phyloP scores from a whole-genome alignment of 2,329 filamentous ascomycete species.

The Oidium heveae region DNA sequence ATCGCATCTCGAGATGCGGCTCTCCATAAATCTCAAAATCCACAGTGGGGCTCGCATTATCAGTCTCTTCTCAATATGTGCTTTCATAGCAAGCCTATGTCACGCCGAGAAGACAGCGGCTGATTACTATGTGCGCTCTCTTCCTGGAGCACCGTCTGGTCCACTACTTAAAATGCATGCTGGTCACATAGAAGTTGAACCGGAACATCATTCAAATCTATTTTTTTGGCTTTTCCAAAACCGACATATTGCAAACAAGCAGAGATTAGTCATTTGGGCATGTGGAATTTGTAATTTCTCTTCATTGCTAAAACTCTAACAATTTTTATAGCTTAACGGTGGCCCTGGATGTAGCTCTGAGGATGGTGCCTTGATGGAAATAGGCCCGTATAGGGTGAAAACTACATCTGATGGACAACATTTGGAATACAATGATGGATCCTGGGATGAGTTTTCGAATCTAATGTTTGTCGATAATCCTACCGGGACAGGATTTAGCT shows the following conservation, averaged over 20 bases:
- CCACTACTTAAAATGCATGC: constrained; percentile 89
- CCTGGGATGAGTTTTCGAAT: constrained; percentile 96
- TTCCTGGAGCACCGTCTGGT: constrained; percentile 62
- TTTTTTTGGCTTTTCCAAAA: constrained; percentile 99
- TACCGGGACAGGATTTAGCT: constrained; percentile 89
- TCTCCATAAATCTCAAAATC: neutral
- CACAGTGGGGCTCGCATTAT: neutral
- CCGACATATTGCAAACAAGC: constrained; percentile 73
- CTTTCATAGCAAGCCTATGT: neutral
- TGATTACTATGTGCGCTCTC: constrained; percentile 69
- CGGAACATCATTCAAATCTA: constrained; percentile 68
- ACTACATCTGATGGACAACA: constrained; percentile 29
- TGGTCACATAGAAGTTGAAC: constrained; percentile 84
- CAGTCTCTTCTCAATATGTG: neutral
- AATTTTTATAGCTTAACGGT: constrained; percentile 31
- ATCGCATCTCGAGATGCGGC: constrained; percentile 9
- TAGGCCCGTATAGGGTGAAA: constrained; percentile 75
- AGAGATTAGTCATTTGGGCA: constrained; percentile 50
- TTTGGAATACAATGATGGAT: constrained; percentile 67
- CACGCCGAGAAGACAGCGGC: constrained; percentile 34
- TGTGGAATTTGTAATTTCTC: neutral
- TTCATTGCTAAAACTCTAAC: neutral
- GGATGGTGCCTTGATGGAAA: constrained; percentile 53
- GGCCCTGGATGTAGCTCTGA: constrained; percentile 93
- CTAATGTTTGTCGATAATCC: constrained; percentile 92